phyloP scores from a whole-genome alignment of 768 basidiomycete genomes.

The Leucosporidium creatinivorum region DNA sequence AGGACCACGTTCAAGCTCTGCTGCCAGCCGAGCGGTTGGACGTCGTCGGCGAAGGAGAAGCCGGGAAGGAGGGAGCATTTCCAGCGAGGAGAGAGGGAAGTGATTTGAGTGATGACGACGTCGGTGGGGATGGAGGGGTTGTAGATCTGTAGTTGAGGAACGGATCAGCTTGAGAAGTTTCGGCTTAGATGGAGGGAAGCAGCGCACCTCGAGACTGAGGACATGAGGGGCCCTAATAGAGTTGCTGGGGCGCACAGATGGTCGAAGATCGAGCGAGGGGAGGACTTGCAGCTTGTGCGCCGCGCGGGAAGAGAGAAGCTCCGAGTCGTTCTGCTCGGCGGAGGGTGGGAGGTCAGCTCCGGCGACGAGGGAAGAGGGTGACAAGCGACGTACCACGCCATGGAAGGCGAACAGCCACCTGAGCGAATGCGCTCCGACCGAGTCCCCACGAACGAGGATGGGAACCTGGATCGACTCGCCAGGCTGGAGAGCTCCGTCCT shows the following conservation, averaged over 20 bases:
- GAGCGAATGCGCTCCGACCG: slow-evolving; percentile 50
- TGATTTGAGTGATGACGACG: slow-evolving; percentile 54
- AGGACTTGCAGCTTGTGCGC: slow-evolving; percentile 55
- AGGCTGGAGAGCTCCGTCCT: slow-evolving; percentile 42
- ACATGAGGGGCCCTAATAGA: background rate
- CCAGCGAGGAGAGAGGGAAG: slow-evolving; percentile 66
- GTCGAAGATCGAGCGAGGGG: slow-evolving; percentile 54
- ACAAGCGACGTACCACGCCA: slow-evolving; percentile 32
- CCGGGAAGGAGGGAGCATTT: slow-evolving; percentile 35
- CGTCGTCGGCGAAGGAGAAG: slow-evolving; percentile 46
- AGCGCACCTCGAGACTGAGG: slow-evolving; percentile 22
- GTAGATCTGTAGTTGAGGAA: slow-evolving; percentile 36
- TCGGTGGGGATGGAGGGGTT: slow-evolving; percentile 32
- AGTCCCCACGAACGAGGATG: slow-evolving; percentile 52
- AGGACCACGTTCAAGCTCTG: slow-evolving; percentile 46
- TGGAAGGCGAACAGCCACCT: slow-evolving; percentile 59
- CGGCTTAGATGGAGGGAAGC: background rate
- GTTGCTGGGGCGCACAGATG: slow-evolving; percentile 49
- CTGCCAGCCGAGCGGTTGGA: slow-evolving; percentile 44
- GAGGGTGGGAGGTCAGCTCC: background rate
- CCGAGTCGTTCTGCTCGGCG: background rate
- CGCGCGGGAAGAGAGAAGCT: slow-evolving; percentile 57
- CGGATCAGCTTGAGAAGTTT: too few species aligned
- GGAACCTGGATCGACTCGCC: slow-evolving; percentile 52
- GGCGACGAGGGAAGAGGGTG: slow-evolving; percentile 19